Conservation (phyloP, 345 rosid species). For the Erucastrum elatum region DNA sequence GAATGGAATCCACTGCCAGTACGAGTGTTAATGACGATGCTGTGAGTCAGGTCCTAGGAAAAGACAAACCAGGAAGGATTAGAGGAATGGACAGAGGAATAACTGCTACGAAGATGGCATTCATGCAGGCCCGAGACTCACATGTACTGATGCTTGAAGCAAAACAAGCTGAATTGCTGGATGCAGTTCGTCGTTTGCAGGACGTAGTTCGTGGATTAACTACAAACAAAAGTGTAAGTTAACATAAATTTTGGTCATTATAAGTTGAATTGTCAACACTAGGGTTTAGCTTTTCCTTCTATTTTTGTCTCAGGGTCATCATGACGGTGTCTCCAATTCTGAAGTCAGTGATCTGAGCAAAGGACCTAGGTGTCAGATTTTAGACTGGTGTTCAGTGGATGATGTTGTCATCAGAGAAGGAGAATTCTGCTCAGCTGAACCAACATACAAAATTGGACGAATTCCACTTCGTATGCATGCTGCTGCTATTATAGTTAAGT, state of each 20-base stretch:
- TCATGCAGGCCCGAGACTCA: background rate
- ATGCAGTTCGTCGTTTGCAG: no score
- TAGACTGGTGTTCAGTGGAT: background rate
- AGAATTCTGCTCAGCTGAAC: background rate
- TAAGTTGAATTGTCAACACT: no score
- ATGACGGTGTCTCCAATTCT: no score
- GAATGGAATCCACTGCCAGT: background rate
- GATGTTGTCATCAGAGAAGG: background rate
- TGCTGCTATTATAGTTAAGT: background rate
- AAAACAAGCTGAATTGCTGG: background rate
- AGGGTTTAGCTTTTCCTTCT: no score
- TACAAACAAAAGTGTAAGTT: no score
- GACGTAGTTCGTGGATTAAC: no score
- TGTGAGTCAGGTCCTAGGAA: background rate
- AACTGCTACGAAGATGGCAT: background rate
- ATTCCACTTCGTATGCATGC: background rate
- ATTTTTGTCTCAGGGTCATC: no score
- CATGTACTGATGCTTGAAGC: background rate
- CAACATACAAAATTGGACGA: no score
- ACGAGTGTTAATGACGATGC: background rate
- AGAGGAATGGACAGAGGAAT: background rate
- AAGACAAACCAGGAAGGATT: background rate
- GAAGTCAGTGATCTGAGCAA: no score
- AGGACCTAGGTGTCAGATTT: background rate
- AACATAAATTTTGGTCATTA: no score